A percentile compares a stretch with the other conserved stretches of the same genome.
phyloP scores from a whole-genome alignment of 345 rosid genomes.

The Eucalyptus viminalis region DNA sequence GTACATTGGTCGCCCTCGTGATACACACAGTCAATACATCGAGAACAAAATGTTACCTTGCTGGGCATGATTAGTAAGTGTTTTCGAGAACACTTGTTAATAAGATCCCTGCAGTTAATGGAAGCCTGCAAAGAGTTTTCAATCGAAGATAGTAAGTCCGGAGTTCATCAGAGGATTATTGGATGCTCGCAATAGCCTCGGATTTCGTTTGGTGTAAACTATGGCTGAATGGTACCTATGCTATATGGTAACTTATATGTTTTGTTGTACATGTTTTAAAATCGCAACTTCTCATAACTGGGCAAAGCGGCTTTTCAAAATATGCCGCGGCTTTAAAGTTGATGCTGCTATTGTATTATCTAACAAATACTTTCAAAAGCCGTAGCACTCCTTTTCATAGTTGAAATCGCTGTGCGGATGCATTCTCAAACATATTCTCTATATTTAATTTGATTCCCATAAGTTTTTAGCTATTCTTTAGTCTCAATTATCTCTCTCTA shows the following conservation, averaged over 20 bases:
- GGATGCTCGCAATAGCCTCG: not conserved
- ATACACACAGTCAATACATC: not conserved
- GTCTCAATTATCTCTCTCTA: not conserved
- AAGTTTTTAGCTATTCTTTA: not conserved
- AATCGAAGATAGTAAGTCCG: too few relatives aligned
- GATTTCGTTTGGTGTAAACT: not conserved
- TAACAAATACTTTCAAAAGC: not conserved
- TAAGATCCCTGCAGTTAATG: not conserved
- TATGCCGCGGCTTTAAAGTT: not conserved
- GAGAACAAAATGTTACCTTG: not conserved
- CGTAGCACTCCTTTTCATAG: not conserved
- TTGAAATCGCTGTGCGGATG: not conserved
- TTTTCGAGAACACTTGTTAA: not conserved
- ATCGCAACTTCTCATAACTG: not conserved
- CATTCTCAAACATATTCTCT: not conserved
- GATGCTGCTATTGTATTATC: not conserved
- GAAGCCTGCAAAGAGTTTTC: not conserved
- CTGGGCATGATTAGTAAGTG: not conserved
- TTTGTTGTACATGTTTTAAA: not conserved
- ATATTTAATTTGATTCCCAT: not conserved
- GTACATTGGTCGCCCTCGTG: not conserved
- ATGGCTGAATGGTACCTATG: not conserved
- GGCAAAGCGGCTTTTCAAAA: not conserved
- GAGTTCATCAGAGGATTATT: not conserved
- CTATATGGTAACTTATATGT: accelerated